A percentile compares a stretch with the other conserved stretches of the same genome.
These are phyloP conservation scores for Xylaria sp. DNA, from an alignment of 2,329 filamentous ascomycete genomes.

Conservation along the genomic window DNA sequence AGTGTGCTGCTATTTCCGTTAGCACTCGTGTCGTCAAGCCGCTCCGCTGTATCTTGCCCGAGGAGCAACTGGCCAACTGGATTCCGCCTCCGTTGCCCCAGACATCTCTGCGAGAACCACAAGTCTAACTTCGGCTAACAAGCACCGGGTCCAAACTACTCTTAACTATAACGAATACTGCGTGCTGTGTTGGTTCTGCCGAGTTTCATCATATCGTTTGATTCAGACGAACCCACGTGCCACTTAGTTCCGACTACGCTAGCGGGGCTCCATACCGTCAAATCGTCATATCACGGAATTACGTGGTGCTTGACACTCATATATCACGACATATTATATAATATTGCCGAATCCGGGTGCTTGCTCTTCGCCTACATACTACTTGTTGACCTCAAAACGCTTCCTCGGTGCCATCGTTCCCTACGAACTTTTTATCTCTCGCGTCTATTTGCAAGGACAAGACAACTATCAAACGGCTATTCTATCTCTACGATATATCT, in stretches of 20 bases:
- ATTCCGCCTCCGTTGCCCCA: slow-evolving; percentile 23
- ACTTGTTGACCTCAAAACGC: slow-evolving; percentile 2
- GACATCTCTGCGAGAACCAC: slow-evolving; percentile 22
- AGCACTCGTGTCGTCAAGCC: slow-evolving; percentile 16
- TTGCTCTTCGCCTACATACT: slow-evolving; percentile 7
- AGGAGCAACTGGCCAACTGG: slow-evolving; percentile 12
- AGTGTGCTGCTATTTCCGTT: slow-evolving; percentile 20
- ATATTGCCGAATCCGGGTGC: slow-evolving; percentile 17
- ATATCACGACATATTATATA: slow-evolving; percentile 42
- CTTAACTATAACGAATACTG: slow-evolving; percentile 15
- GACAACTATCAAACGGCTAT: background rate
- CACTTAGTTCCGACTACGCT: slow-evolving; percentile 34
- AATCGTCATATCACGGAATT: slow-evolving; percentile 48
- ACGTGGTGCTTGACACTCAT: slow-evolving; percentile 40
- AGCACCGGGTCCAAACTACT: slow-evolving; percentile 18
- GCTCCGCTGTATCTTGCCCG: slow-evolving; percentile 13
- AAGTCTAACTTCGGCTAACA: slow-evolving; percentile 28
- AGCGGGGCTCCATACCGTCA: slow-evolving; percentile 41
- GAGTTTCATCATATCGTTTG: slow-evolving; percentile 30
- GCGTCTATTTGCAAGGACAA: background rate
- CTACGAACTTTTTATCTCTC: background rate
- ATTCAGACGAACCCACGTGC: slow-evolving; percentile 34
- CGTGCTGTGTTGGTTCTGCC: slow-evolving; percentile 27
- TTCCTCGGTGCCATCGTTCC: background rate
- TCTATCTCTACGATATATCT: slow-evolving; percentile 1